Evolutionary conservation across 202 grass and related monocot genomes (phyloP).

Genomic region (Schoenoplectus tabernaemontani): DNA sequence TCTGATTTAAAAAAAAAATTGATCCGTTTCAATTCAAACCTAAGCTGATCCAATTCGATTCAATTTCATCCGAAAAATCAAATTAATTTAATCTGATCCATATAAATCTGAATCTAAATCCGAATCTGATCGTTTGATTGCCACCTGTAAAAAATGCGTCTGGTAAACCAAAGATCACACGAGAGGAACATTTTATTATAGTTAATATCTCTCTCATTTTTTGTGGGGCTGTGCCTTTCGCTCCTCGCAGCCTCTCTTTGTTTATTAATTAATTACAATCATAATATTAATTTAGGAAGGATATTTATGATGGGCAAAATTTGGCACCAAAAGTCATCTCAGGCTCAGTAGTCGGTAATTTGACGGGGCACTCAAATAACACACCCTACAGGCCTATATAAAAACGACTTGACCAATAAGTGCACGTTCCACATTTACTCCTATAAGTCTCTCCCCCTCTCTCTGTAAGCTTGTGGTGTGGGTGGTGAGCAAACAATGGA

Average conservation of each 20-base stretch:
- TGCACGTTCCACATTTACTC: not conserved
- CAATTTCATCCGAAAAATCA: too few relatives aligned
- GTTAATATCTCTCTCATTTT: not conserved
- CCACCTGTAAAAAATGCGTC: not conserved
- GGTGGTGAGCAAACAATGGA: not conserved
- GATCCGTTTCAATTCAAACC: too few relatives aligned
- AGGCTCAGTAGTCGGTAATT: not conserved
- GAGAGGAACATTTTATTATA: not conserved
- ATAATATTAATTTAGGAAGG: not conserved
- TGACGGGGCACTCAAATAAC: not conserved
- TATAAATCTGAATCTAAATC: too few relatives aligned
- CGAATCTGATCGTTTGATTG: too few relatives aligned
- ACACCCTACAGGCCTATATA: not conserved
- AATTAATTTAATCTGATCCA: too few relatives aligned
- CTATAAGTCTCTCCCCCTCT: not conserved
- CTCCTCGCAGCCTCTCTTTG: not conserved
- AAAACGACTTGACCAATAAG: not conserved
- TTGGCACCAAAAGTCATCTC: not conserved
- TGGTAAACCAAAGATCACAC: not conserved
- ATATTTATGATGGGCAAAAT: not conserved
- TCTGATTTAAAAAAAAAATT: too few relatives aligned
- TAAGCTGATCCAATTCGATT: too few relatives aligned
- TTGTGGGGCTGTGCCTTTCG: not conserved
- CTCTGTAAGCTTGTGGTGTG: not conserved
- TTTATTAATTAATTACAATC: not conserved